These are phyloP conservation scores for Sindora glabra DNA, from an alignment of 306 rosid species.

Conservation along the genomic window DNA sequence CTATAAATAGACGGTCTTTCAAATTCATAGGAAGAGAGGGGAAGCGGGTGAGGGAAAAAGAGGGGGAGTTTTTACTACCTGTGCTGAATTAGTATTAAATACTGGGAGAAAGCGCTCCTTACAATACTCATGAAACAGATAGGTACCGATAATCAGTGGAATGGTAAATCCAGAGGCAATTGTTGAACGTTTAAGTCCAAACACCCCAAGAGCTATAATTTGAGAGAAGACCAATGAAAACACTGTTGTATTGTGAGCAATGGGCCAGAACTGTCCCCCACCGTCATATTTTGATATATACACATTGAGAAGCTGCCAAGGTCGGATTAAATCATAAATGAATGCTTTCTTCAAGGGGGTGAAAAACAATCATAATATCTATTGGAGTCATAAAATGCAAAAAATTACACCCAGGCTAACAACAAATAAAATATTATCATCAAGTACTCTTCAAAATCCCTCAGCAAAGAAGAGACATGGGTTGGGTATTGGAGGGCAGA, in stretches of 20 bases:
- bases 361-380: not conserved
- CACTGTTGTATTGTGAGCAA: slow-evolving; percentile 60
- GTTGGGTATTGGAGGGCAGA: no score
- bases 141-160: slow-evolving; percentile 61
- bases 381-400: not conserved
- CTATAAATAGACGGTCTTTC: slow-evolving; percentile 26
- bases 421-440: not conserved
- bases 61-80: slow-evolving; percentile 46
- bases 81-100: slow-evolving; percentile 50
- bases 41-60: not conserved
- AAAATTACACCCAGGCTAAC: not conserved
- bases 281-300: slow-evolving; percentile 57
- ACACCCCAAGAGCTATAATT: slow-evolving; percentile 79
- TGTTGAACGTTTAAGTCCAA: slow-evolving; percentile 62
- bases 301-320: slow-evolving; percentile 72
- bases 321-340: not conserved
- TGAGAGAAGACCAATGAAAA: slow-evolving; percentile 66
- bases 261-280: slow-evolving; percentile 81
- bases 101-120: slow-evolving; percentile 74
- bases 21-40: slow-evolving; percentile 1
- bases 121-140: slow-evolving; percentile 73
- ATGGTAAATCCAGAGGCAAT: slow-evolving; percentile 72
- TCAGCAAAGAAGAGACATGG: no score
- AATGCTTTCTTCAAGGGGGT: not conserved
- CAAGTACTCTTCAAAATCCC: no score